A percentile compares a stretch with the other conserved stretches of the same genome.
Evolutionary conservation across 1,284 basidiomycete genomes (phyloP).

Genomic region (Ustilago sp.): DNA sequence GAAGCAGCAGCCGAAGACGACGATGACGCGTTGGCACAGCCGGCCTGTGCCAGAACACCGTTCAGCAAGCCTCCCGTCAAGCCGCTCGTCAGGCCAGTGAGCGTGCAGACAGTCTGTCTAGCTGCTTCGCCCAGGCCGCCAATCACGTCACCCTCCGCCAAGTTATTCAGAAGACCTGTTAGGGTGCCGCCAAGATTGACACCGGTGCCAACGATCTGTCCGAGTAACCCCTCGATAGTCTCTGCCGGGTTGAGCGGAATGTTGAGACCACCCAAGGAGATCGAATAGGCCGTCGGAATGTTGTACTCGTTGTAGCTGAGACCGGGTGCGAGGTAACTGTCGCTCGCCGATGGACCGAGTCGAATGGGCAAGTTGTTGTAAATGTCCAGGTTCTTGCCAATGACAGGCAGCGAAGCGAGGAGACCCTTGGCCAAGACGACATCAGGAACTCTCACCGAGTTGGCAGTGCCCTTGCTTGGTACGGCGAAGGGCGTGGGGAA

Average conservation of each 20-base stretch:
- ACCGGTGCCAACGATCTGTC: background rate
- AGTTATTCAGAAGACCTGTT: conserved; percentile 5
- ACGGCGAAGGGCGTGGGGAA: conserved; percentile 38
- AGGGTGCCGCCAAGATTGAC: conserved; percentile 16
- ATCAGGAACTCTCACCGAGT: conserved; percentile 40
- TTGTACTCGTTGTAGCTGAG: conserved; percentile 56
- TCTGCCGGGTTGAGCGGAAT: conserved; percentile 26
- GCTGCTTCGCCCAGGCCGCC: conserved; percentile 16
- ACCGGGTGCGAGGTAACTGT: conserved; percentile 48
- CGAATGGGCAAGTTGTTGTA: conserved; percentile 45
- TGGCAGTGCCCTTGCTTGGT: conserved; percentile 20
- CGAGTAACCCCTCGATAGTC: conserved; percentile 18
- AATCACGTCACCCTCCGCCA: conserved; percentile 24
- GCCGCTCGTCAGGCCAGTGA: conserved; percentile 14
- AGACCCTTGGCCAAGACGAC: conserved; percentile 56
- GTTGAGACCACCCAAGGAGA: conserved; percentile 15
- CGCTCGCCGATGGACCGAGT: conserved; percentile 41
- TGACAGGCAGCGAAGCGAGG: conserved; percentile 33
- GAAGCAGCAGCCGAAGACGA: conserved; percentile 6
- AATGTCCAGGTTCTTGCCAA: conserved; percentile 54
- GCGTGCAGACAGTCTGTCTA: conserved; percentile 20
- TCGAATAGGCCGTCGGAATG: conserved; percentile 40
- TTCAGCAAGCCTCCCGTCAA: conserved; percentile 17
- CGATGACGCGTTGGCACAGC: conserved; percentile 28
- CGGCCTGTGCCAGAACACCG: conserved; percentile 18